A percentile compares a stretch with the other conserved stretches of the same genome.
Evolutionary conservation across 768 basidiomycete species (phyloP).

Genomic region (Kwoniella sp.): DNA sequence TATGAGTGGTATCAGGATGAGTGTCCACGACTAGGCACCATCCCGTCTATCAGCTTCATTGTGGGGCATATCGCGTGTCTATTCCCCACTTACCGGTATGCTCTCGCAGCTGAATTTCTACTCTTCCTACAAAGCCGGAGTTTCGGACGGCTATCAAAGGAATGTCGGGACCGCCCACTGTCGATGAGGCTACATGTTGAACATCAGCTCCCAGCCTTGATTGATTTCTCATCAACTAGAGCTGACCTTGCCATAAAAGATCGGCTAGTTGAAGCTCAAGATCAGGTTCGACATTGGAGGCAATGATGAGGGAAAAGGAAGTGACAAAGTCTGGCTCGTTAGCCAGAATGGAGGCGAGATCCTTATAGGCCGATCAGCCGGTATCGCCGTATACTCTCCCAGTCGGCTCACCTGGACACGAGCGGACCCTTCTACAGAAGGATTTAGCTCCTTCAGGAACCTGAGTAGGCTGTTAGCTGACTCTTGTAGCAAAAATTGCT

Average conservation of each 20-base stretch:
- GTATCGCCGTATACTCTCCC: background rate
- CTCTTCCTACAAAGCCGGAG: conserved; percentile 83
- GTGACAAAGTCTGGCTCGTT: conserved; percentile 58
- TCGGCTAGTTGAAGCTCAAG: conserved; percentile 61
- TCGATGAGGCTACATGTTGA: conserved; percentile 53
- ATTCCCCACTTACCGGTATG: conserved; percentile 62
- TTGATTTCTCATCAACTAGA: background rate
- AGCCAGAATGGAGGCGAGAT: conserved; percentile 60
- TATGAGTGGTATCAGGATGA: conserved; percentile 64
- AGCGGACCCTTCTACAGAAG: conserved; percentile 68
- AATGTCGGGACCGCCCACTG: conserved; percentile 46
- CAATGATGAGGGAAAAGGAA: conserved; percentile 73
- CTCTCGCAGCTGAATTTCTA: conserved; percentile 83
- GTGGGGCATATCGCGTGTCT: background rate
- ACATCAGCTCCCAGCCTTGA: background rate
- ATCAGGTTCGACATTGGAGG: conserved; percentile 67
- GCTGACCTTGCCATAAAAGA: conserved; percentile 60
- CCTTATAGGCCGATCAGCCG: conserved; percentile 32
- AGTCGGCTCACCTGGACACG: conserved; percentile 54
- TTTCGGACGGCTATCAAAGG: conserved; percentile 75
- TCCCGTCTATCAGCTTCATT: background rate
- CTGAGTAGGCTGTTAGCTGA: conserved; percentile 6
- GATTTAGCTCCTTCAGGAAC: conserved; percentile 79
- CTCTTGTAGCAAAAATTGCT: background rate
- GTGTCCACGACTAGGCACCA: conserved; percentile 71